phyloP scores from a whole-genome alignment of 176 grass and related monocot species.

The Pontederia crassipes region DNA sequence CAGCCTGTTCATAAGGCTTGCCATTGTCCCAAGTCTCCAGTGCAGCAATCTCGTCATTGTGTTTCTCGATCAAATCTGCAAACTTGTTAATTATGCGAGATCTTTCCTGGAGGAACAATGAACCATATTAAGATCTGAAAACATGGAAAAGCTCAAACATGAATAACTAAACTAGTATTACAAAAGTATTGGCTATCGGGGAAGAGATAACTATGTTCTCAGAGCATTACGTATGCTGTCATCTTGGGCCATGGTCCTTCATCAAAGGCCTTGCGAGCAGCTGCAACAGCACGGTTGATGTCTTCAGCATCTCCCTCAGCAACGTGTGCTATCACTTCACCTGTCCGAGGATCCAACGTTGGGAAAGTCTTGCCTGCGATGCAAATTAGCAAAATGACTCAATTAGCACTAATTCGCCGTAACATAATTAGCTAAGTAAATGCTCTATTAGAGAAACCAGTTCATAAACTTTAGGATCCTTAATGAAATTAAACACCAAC shows the following conservation, averaged over 20 bases:
- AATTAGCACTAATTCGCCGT: neutral
- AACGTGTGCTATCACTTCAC: conserved; percentile 64
- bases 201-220: neutral
- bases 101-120: conserved; percentile 51
- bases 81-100: conserved; percentile 55
- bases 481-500: conserved; percentile 20
- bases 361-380: conserved; percentile 59
- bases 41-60: conserved; percentile 66
- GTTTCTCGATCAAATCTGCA: conserved; percentile 78
- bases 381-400: neutral
- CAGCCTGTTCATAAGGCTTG: conserved; percentile 71
- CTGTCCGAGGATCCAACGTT: conserved; percentile 63
- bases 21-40: conserved; percentile 97
- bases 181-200: neutral
- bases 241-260: conserved; percentile 80
- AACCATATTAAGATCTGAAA: neutral
- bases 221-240: conserved; percentile 61
- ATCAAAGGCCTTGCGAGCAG: conserved; percentile 73
- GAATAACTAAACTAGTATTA: neutral
- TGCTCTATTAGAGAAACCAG: neutral
- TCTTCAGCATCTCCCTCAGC: conserved; percentile 64
- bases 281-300: conserved; percentile 41
- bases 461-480: neutral
- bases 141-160: neutral
- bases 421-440: neutral